A percentile compares a stretch with the other conserved stretches of the same genome.
phyloP scores from a whole-genome alignment of 352 stramenopile genomes.

The Phytopythium helicoides region DNA sequence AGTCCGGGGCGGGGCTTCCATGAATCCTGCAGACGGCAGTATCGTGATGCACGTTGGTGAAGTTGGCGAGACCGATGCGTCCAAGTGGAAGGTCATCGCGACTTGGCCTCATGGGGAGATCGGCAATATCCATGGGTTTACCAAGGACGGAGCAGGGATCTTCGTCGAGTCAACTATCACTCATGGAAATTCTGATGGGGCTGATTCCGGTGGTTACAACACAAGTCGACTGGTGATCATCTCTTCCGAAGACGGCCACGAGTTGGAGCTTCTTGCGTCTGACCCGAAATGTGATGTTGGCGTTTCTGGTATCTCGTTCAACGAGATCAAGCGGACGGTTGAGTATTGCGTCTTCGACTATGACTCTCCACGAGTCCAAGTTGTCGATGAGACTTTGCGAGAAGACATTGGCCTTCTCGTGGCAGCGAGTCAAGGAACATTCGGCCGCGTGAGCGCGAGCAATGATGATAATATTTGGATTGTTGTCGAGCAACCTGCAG shows the following conservation, averaged over 20 bases:
- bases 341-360: constrained; percentile 37
- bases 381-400: constrained; percentile 27
- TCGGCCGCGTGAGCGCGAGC: constrained; percentile 28
- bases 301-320: constrained; percentile 23
- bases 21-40: constrained; percentile 19
- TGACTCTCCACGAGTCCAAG: constrained; percentile 25
- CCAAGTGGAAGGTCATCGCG: constrained; percentile 30
- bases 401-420: constrained; percentile 27
- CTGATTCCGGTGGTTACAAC: constrained; percentile 12
- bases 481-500: constrained; percentile 56
- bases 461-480: constrained; percentile 63
- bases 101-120: constrained; percentile 37
- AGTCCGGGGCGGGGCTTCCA: constrained; percentile 14
- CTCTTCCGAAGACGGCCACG: constrained; percentile 27
- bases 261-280: constrained; percentile 26
- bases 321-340: constrained; percentile 15
- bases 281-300: constrained; percentile 20
- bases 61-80: constrained; percentile 8
- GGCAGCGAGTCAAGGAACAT: constrained; percentile 11
- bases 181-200: constrained; percentile 11
- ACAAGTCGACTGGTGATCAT: constrained; percentile 40
- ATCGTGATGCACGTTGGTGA: constrained; percentile 22
- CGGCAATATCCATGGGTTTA: constrained; percentile 18
- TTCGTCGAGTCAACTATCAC: constrained; percentile 39
- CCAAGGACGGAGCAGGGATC: constrained; percentile 23